Percentiles rank a stretch among this genome's conserved stretches.
phyloP scores from a whole-genome alignment of 139 green algal species.

The Picochlorum sp. region DNA sequence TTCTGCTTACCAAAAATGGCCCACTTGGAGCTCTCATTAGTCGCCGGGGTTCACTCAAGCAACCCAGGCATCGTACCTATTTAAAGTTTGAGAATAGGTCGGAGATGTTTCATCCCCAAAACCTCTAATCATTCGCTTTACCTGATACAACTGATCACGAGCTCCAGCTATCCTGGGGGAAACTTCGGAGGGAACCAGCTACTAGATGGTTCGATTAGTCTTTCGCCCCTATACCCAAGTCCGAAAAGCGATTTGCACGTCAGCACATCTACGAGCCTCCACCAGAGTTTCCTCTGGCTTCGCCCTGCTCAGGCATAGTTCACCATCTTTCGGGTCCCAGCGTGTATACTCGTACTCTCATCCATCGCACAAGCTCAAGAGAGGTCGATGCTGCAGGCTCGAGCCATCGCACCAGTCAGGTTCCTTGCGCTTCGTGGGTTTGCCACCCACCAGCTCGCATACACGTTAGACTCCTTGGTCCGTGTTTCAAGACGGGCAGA shows the following conservation, averaged over 20 bases:
- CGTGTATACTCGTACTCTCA: slow-evolving; percentile 79
- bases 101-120: slow-evolving; percentile 73
- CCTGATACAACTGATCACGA: slow-evolving; percentile 73
- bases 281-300: slow-evolving; percentile 92
- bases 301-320: slow-evolving; percentile 91
- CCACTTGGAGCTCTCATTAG: slow-evolving; percentile 77
- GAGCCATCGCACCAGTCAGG: slow-evolving; percentile 67
- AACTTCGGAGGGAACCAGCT: slow-evolving; percentile 93
- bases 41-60: slow-evolving; percentile 73
- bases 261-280: slow-evolving; percentile 89
- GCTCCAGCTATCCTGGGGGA: slow-evolving; percentile 86
- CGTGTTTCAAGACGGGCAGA: slow-evolving; percentile 92
- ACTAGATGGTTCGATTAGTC: slow-evolving; percentile 98
- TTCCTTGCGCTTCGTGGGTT: slow-evolving; percentile 88
- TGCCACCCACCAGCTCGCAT: slow-evolving; percentile 82
- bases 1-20: slow-evolving; percentile 96
- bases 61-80: slow-evolving; percentile 77
- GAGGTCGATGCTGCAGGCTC: slow-evolving; percentile 72
- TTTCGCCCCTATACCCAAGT: slow-evolving; percentile 97
- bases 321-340: slow-evolving; percentile 92
- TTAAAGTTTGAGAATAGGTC: slow-evolving; percentile 95
- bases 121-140: slow-evolving; percentile 93
- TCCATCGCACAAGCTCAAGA: slow-evolving; percentile 82
- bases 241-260: slow-evolving; percentile 95
- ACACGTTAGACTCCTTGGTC: slow-evolving; percentile 94